Percentiles rank a stretch among this genome's conserved stretches.
phyloP scores from a whole-genome alignment of 495 filamentous ascomycete genomes.

The Aspergillus indologenus region DNA sequence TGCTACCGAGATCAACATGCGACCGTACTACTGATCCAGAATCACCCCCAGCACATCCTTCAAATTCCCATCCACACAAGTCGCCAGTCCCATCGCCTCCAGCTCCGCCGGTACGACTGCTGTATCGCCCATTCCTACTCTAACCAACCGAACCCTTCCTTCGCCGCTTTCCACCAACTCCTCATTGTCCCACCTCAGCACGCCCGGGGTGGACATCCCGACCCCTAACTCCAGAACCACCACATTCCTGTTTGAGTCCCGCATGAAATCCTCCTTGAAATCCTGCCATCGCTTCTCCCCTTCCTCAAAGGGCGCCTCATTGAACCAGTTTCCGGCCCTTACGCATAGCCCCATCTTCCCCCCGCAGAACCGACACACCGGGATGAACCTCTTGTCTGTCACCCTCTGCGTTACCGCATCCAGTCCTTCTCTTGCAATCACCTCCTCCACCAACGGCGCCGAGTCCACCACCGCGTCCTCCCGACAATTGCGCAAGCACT shows the following conservation, averaged over 20 bases:
- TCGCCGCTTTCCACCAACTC: constrained; percentile 16
- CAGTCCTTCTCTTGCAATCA: constrained; percentile 20
- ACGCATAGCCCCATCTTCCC: constrained; percentile 25
- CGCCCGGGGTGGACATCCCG: constrained; percentile 27
- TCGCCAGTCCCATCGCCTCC: neutral
- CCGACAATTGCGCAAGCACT: constrained; percentile 23
- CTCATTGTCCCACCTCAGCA: constrained; percentile 29
- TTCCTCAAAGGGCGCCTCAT: constrained; percentile 14
- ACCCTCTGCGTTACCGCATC: constrained; percentile 20
- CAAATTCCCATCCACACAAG: neutral
- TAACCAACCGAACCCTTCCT: neutral
- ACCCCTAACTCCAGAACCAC: constrained; percentile 29
- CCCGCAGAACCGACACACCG: constrained; percentile 19
- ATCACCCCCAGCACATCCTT: neutral
- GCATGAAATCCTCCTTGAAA: constrained; percentile 12
- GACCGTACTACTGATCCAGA: neutral
- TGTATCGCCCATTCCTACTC: neutral
- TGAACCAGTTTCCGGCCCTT: constrained; percentile 24
- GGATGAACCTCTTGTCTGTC: constrained; percentile 17
- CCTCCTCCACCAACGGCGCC: constrained; percentile 17
- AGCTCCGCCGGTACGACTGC: neutral
- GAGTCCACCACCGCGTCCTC: constrained; percentile 21
- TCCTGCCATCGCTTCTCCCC: constrained; percentile 17
- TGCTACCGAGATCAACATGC: neutral
- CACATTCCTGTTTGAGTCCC: neutral